Base-by-base conservation (phyloP, 2,329 filamentous ascomycete species). In the Ceratocystis destructans region DNA sequence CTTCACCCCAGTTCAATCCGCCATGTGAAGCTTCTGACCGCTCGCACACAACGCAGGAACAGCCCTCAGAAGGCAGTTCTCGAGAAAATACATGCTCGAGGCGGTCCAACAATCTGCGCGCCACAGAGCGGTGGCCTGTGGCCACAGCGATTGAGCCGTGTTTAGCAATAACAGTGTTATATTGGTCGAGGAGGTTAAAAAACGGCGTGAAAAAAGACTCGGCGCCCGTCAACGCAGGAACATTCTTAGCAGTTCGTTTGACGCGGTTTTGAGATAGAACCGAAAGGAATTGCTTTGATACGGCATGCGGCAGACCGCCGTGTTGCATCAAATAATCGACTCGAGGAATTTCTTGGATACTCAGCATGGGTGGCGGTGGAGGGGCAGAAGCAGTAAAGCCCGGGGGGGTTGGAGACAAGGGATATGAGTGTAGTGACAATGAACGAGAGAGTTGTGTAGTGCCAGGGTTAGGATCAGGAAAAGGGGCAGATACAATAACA, bases 121-220 rank as follows among this genome's bases (percentile, higher is more conserved):
- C 94, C n/a, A 97, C 89, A 0, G 93, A 96, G 65, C 90, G 86
- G 74, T 97, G 96, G 5, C 94, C 94, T 0, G 93, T 97, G 17
- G 94, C 94, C 1, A 97, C 94, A 1, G 94, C 94, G 4, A 99
- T 79, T 0, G 93, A 97, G 2, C 94, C 94, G 71, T 88, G 90
- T 69, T 88, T 91, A 53, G 82, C 79, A 69, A 97, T 81, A 3
- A 99, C 92, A 2, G 83, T 82, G 69, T 87, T 83, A 73, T 96
- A 97, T 72, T 96, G 88, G 70, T 96, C 88, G 25, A 99, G 80
- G 1, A 96, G 80, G 69, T 85, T 87, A 74, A 89, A 88, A 70
- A 94, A 90, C 0, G 90, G 90, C 3, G 87, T 83, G 73, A 96
- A 97, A 4, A 96, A 79, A 15, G 83, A 84, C 62, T 88, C 83